Percentiles rank a stretch among this genome's conserved stretches.
Conservation (phyloP, 2,329 filamentous ascomycete genomes). For the Neofusicoccum umdonicola region DNA sequence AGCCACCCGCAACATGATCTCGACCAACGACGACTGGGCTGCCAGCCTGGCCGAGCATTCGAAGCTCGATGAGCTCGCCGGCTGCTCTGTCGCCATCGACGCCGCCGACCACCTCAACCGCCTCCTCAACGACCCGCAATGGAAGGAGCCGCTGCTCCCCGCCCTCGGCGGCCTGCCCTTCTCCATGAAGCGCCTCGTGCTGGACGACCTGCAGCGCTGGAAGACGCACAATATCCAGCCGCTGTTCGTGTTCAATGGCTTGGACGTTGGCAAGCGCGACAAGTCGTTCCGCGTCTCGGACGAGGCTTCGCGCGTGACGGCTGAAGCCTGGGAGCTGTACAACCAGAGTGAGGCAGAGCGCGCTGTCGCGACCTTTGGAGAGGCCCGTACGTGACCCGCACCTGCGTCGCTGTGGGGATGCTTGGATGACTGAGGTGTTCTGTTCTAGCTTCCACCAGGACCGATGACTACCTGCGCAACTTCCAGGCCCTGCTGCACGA, state of each 20-base stretch:
- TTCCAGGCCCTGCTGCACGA: slow-evolving; percentile 72
- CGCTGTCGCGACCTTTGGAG: slow-evolving; percentile 84
- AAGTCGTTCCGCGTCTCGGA: slow-evolving; percentile 59
- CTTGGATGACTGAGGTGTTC: too few relatives aligned
- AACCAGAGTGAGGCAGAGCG: slow-evolving; percentile 74
- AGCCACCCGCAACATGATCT: slow-evolving; percentile 37
- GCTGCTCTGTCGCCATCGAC: slow-evolving; percentile 77
- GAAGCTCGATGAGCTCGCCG: slow-evolving; percentile 68
- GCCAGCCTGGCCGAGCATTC: slow-evolving; percentile 55
- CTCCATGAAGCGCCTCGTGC: slow-evolving; percentile 71
- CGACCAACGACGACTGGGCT: slow-evolving; percentile 57
- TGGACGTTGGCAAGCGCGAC: slow-evolving; percentile 74
- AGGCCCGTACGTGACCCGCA: slow-evolving; percentile 58
- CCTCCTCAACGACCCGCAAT: slow-evolving; percentile 64
- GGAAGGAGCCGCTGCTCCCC: slow-evolving; percentile 82
- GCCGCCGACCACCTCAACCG: slow-evolving; percentile 84
- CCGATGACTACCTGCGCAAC: slow-evolving; percentile 69
- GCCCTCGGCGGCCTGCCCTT: slow-evolving; percentile 86
- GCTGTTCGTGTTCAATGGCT: slow-evolving; percentile 88
- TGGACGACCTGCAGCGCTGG: slow-evolving; percentile 72
- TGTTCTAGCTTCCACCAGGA: slow-evolving; percentile 7
- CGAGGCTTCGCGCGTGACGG: slow-evolving; percentile 65
- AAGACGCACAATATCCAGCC: slow-evolving; percentile 68
- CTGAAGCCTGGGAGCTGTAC: slow-evolving; percentile 84
- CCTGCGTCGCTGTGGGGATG: too few relatives aligned